Percentiles rank a stretch among this genome's conserved stretches.
phyloP scores from a whole-genome alignment of 768 basidiomycete species.

The Galerina sulciceps region DNA sequence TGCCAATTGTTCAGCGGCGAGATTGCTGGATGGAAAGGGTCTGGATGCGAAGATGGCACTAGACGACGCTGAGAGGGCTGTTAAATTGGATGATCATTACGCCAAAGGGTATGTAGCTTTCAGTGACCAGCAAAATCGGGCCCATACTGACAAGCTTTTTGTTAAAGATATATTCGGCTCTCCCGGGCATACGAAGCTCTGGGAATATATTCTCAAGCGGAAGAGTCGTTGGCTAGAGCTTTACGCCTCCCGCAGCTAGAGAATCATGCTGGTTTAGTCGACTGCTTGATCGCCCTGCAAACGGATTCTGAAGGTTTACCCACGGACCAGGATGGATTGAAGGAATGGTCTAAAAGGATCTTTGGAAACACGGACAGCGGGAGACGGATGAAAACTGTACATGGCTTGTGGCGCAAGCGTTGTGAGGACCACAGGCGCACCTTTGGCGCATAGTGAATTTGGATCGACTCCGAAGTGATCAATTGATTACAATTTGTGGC shows the following conservation, averaged over 20 bases:
- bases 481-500: too few species aligned
- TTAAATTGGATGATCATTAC: background rate
- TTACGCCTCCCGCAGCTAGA: constrained; percentile 15
- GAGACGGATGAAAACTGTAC: background rate
- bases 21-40: background rate
- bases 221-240: constrained; percentile 16
- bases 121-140: background rate
- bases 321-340: background rate
- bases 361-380: background rate
- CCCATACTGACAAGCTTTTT: too few species aligned
- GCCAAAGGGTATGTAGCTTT: constrained; percentile 7
- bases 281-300: constrained; percentile 21
- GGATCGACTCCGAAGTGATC: too few species aligned
- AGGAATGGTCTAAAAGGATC: background rate
- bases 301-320: constrained; percentile 19
- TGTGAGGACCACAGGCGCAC: background rate
- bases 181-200: constrained; percentile 19
- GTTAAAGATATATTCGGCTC: constrained; percentile 19
- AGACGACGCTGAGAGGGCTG: background rate
- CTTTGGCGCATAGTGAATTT: background rate
- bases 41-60: background rate
- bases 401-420: constrained; percentile 1
- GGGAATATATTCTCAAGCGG: constrained; percentile 11
- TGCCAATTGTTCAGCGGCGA: constrained; percentile 9
- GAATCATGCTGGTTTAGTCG: constrained; percentile 17